Percentiles rank a stretch among this genome's conserved stretches.
phyloP scores from a whole-genome alignment of 805 yeast genomes.

The Cyberlindnera euphorbiae region DNA sequence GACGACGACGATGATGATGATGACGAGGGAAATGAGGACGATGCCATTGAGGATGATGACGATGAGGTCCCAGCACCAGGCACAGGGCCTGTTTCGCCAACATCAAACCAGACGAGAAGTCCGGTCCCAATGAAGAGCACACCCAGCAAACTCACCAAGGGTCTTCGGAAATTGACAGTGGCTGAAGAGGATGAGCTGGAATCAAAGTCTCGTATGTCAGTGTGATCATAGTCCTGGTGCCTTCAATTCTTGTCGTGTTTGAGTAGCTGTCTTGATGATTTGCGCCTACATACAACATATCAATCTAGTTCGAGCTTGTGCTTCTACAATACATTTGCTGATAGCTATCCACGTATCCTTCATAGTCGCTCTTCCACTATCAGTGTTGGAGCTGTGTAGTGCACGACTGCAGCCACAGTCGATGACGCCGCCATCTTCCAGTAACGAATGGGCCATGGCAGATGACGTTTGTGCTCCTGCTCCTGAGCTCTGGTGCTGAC shows the following conservation, averaged over 20 bases:
- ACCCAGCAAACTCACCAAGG: constrained; percentile 16
- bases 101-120: background rate
- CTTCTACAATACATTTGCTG: too few species aligned
- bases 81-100: background rate
- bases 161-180: constrained; percentile 26
- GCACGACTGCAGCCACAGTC: too few species aligned
- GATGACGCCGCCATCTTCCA: too few species aligned
- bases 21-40: constrained; percentile 13
- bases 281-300: too few species aligned
- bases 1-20: constrained; percentile 14
- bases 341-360: too few species aligned
- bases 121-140: constrained; percentile 3
- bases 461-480: too few species aligned
- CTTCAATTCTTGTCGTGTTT: background rate
- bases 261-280: background rate
- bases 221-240: constrained; percentile 1
- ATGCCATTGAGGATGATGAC: constrained; percentile 26
- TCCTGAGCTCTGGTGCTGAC: too few species aligned
- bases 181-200: constrained; percentile 18
- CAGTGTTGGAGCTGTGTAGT: too few species aligned
- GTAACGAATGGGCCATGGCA: too few species aligned
- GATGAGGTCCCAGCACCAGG: background rate
- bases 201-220: constrained; percentile 5
- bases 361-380: too few species aligned
- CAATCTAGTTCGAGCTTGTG: too few species aligned